These are phyloP conservation scores for Helenozyma baotianmanensis DNA, from an alignment of 805 yeast species.

Conservation along the genomic window DNA sequence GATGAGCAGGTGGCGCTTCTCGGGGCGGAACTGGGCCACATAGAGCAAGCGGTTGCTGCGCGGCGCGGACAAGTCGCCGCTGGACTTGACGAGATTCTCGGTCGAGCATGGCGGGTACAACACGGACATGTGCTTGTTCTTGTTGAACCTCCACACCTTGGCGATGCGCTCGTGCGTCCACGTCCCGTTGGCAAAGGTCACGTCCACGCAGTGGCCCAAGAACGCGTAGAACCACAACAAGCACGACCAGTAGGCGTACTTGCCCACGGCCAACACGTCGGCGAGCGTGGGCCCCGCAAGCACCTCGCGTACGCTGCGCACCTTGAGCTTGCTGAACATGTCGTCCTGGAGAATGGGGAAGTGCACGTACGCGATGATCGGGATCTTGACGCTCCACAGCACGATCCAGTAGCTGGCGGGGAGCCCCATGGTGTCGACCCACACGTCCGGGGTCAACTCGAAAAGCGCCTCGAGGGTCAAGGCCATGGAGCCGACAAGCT, in stretches of 20 bases:
- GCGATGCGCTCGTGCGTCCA: slow-evolving; percentile 85
- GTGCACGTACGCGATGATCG: slow-evolving; percentile 86
- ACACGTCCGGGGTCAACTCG: slow-evolving; percentile 76
- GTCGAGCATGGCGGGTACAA: slow-evolving; percentile 91
- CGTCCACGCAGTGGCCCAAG: slow-evolving; percentile 62
- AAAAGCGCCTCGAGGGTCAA: slow-evolving; percentile 68
- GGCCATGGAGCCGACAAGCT: slow-evolving; percentile 73
- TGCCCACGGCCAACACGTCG: slow-evolving; percentile 28
- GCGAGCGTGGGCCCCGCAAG: too few species aligned
- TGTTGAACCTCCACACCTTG: slow-evolving; percentile 54
- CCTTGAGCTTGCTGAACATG: slow-evolving; percentile 65
- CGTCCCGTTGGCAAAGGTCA: slow-evolving; percentile 75
- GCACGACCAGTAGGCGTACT: slow-evolving; percentile 64
- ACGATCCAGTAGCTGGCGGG: slow-evolving; percentile 81
- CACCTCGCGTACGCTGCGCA: slow-evolving; percentile 15
- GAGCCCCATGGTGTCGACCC: slow-evolving; percentile 91
- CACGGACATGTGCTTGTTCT: slow-evolving; percentile 32
- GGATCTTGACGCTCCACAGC: slow-evolving; percentile 53
- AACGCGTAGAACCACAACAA: slow-evolving; percentile 61
- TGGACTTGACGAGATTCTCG: slow-evolving; percentile 33
- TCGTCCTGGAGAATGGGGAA: slow-evolving; percentile 88
- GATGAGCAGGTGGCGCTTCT: slow-evolving; percentile 79
- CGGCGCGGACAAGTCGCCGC: slow-evolving; percentile 7
- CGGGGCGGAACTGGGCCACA: slow-evolving; percentile 93
- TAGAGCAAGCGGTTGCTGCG: slow-evolving; percentile 46